Conservation (phyloP, 2,329 filamentous ascomycete genomes). For the Trichoderma hamatum region DNA sequence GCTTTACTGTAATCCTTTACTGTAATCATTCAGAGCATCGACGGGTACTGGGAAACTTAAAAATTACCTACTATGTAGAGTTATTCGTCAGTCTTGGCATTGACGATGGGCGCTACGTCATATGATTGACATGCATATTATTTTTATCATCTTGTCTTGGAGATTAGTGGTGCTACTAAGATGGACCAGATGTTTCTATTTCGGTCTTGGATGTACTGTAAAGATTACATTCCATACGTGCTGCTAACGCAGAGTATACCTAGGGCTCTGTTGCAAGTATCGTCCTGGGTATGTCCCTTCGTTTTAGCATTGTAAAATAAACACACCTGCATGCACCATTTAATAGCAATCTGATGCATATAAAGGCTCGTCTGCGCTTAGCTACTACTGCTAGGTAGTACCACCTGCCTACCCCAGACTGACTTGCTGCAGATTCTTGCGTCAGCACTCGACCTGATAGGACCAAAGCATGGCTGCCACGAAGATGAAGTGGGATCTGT, state of each 20-base stretch:
- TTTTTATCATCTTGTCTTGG: not conserved
- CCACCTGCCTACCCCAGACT: not conserved
- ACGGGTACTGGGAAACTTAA: not conserved
- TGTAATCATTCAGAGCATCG: no score
- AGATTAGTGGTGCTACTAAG: not conserved
- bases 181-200: not conserved
- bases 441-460: not conserved
- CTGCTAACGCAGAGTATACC: not conserved
- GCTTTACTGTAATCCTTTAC: no score
- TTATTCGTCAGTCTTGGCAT: not conserved
- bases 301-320: not conserved
- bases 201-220: not conserved
- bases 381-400: not conserved
- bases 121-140: not conserved
- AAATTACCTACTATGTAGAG: not conserved
- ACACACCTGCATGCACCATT: not conserved
- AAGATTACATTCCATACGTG: not conserved
- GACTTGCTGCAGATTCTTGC: not conserved
- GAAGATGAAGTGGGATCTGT: constrained; percentile 3
- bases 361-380: not conserved
- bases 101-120: constrained; percentile 15
- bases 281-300: not conserved
- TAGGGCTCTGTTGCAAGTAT: not conserved
- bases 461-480: not conserved
- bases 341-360: not conserved